Evolutionary conservation across 805 yeast genomes (phyloP), one percentile per base, ranked within the genome.

Genomic region (Saturnispora quitensis): DNA sequence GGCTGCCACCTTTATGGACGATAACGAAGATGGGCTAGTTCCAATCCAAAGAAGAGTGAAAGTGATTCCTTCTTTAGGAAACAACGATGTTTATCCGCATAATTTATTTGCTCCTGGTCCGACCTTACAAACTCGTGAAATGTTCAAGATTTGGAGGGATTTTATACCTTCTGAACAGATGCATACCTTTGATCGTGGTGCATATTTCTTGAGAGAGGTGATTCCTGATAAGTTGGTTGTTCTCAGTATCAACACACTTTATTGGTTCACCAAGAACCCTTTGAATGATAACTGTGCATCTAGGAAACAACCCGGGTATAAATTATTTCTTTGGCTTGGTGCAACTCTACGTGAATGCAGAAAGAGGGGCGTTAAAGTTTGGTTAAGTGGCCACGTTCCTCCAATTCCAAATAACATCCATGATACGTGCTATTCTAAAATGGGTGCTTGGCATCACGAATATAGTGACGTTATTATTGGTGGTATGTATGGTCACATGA

Each of bases 331-430:
- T 55, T 88, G 96, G 96, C 67, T 89, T 6, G 91, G 93, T 3
- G 73, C 77, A 45, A 82, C 83, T 2, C 71, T 89, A 54, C 78
- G 82, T 61, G 95, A 87, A 63, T 68, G 88, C 68, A 73, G 96
- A 60, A 69, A 72, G 22, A 70, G 95, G 54, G 77, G 78, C 17
- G 82, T 88, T 80, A 88, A 88, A 68, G 95, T 85, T 17, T 89
- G 95, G 95, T 68, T 88, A 22, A 73, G 84, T 43, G 95, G 96
- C 5, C 96, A 88, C 69, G 95, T 89, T 15, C 96, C 96, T 3
- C 95, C 96, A 4, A 78, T 83, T 45, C 81, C 81, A 25, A 87
- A 87, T 64, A 88, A 88, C 64, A 80, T 77, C 55, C 95, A 88
- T 60, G 71, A 75, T 18, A 73, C 83, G 43, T 88, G 96, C 62